Percentiles rank a stretch among this genome's conserved stretches.
phyloP scores from a whole-genome alignment of 1,284 basidiomycete genomes.

The Rhodofomes roseus region DNA sequence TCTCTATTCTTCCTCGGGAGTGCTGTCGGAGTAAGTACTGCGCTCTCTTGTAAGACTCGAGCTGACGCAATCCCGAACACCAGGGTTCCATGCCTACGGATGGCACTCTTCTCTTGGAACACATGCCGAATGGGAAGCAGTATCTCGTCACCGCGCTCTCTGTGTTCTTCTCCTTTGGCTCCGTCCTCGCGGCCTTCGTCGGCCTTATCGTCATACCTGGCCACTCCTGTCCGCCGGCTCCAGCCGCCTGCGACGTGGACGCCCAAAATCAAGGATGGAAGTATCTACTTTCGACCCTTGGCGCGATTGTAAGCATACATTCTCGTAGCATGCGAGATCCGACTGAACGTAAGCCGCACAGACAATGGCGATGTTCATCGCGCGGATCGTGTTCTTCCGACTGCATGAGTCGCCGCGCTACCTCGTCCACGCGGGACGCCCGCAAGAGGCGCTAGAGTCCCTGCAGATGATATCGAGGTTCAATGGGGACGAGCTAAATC shows the following conservation, averaged over 20 bases:
- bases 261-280: constrained; percentile 84
- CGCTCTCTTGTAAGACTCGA: too few species aligned
- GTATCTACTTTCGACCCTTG: constrained; percentile 72
- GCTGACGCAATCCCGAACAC: background rate
- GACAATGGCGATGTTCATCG: constrained; percentile 85
- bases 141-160: constrained; percentile 95
- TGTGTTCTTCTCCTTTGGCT: constrained; percentile 91
- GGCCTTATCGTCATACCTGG: constrained; percentile 76
- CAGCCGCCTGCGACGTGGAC: constrained; percentile 57
- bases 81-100: constrained; percentile 96
- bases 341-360: constrained; percentile 28
- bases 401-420: constrained; percentile 92
- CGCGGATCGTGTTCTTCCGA: constrained; percentile 85
- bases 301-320: constrained; percentile 55
- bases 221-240: constrained; percentile 60
- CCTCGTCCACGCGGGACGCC: constrained; percentile 81
- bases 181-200: constrained; percentile 79
- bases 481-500: constrained; percentile 70
- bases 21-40: constrained; percentile 73
- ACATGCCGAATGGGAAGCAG: constrained; percentile 87
- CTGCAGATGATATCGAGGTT: constrained; percentile 81
- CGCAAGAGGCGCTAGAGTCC: constrained; percentile 77
- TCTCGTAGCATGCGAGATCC: too few species aligned
- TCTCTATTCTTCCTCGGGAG: constrained; percentile 87
- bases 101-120: constrained; percentile 91